Conservation (phyloP, 352 stramenopile genomes). For the Phytophthora nicotianae region DNA sequence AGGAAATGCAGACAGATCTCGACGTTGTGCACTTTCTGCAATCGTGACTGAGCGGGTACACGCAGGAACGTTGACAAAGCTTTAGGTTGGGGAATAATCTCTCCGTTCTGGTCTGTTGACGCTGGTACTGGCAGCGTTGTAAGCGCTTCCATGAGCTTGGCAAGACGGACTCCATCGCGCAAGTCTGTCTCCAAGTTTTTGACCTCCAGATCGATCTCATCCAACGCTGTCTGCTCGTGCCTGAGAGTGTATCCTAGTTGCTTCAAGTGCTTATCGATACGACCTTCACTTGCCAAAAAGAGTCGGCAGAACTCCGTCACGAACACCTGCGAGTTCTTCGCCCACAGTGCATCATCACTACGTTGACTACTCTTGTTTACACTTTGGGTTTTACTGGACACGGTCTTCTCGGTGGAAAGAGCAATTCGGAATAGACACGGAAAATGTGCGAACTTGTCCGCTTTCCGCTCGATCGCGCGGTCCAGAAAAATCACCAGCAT, state of each 20-base stretch:
- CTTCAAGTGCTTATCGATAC: conserved; percentile 94
- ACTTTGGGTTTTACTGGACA: not conserved
- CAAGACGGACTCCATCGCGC: conserved; percentile 95
- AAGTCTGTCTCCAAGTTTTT: conserved; percentile 94
- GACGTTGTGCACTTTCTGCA: conserved; percentile 98
- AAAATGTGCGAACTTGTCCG: conserved; percentile 83
- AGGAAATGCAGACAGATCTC: conserved; percentile 89
- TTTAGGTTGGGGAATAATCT: conserved; percentile 12
- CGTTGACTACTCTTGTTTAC: conserved; percentile 9
- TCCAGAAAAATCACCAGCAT: conserved; percentile 95
- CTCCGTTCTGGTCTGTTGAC: conserved; percentile 2
- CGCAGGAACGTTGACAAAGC: conserved; percentile 84
- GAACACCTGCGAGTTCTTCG: conserved; percentile 93
- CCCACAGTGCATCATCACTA: conserved; percentile 29
- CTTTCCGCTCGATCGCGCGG: conserved; percentile 68
- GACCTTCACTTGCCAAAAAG: conserved; percentile 93
- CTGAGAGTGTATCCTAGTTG: conserved; percentile 86
- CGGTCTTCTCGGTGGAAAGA: conserved; percentile 11
- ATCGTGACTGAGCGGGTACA: conserved; percentile 93
- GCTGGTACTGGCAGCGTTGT: conserved; percentile 46
- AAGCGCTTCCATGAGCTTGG: conserved; percentile 93
- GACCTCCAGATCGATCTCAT: conserved; percentile 95
- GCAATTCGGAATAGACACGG: conserved; percentile 90
- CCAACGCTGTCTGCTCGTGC: conserved; percentile 92
- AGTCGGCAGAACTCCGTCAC: conserved; percentile 92